Evolutionary conservation across 345 rosid genomes (phyloP).

Genomic region (Gossypium anomalum): DNA sequence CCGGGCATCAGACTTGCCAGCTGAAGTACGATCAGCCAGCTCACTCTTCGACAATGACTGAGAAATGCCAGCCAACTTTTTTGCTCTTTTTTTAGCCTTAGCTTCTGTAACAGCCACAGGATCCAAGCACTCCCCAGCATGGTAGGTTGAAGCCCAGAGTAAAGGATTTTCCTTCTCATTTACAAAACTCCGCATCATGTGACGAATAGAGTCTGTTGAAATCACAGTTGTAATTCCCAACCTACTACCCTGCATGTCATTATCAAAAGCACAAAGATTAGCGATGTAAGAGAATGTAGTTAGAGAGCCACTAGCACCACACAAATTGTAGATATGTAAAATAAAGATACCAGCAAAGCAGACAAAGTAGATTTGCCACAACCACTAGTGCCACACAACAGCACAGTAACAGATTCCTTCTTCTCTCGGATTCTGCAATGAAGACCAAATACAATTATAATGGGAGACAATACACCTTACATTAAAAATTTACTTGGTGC

Average conservation of each 20-base stretch:
- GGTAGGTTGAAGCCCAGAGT: constrained; percentile 98
- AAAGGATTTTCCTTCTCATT: constrained; percentile 85
- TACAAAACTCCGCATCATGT: constrained; percentile 98
- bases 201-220: constrained; percentile 94
- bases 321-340: background rate
- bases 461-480: background rate
- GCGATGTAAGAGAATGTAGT: background rate
- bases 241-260: constrained; percentile 49
- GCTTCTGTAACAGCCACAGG: constrained; percentile 91
- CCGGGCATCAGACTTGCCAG: constrained; percentile 40
- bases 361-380: constrained; percentile 99
- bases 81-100: constrained; percentile 72
- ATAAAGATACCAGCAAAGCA: constrained; percentile 74
- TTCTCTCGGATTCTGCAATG: constrained; percentile 89
- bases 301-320: background rate
- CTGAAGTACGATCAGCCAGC: constrained; percentile 27
- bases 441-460: constrained; percentile 15
- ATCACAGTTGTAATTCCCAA: constrained; percentile 90
- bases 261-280: background rate
- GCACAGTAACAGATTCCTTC: constrained; percentile 94
- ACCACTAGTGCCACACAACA: constrained; percentile 98
- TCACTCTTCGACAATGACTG: constrained; percentile 43
- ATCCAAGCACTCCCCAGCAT: constrained; percentile 93
- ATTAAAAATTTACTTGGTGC: background rate
- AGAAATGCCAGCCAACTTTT: constrained; percentile 47